A percentile compares a stretch with the other conserved stretches of the same genome.
Conservation (phyloP, 805 yeast genomes). For the Candida caryicola region DNA sequence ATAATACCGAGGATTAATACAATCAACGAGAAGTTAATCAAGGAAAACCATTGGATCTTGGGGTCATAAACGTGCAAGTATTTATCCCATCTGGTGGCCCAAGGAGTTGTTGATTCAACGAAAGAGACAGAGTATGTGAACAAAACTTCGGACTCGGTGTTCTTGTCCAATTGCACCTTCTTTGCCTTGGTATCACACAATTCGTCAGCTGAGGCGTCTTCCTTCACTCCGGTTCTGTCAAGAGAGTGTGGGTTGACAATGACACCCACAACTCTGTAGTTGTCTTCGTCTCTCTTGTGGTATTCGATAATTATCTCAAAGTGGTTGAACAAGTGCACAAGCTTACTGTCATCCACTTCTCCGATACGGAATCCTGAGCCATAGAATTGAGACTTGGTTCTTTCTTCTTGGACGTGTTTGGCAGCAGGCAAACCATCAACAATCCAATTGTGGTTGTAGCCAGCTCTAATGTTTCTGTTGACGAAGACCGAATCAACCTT, state of each 20-base stretch:
- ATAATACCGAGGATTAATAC: conserved; percentile 74
- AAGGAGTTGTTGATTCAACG: conserved; percentile 64
- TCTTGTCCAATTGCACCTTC: conserved; percentile 46
- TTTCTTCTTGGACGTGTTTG: conserved; percentile 50
- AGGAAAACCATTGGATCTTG: conserved; percentile 92
- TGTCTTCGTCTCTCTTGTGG: conserved; percentile 66
- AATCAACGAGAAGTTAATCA: conserved; percentile 79
- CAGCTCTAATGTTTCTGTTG: conserved; percentile 73
- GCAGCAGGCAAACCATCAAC: conserved; percentile 96
- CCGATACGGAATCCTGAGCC: conserved; percentile 85
- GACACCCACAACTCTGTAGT: conserved; percentile 88
- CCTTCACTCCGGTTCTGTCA: conserved; percentile 28
- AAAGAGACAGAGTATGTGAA: conserved; percentile 86
- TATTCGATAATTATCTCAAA: conserved; percentile 77
- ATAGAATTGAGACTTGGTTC: conserved; percentile 61
- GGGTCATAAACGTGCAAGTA: conserved; percentile 90
- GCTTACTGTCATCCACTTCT: conserved; percentile 51
- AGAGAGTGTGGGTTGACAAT: conserved; percentile 67
- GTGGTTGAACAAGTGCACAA: conserved; percentile 74
- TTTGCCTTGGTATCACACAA: conserved; percentile 30
- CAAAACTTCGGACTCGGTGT: conserved; percentile 53
- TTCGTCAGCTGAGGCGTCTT: conserved; percentile 22
- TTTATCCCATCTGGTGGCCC: conserved; percentile 99
- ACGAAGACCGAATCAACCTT: conserved; percentile 71
- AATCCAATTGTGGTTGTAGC: conserved; percentile 88